Percentiles rank a stretch among this genome's conserved stretches.
Conservation (phyloP, 768 basidiomycete genomes). For the Xerocomellus intermedius region DNA sequence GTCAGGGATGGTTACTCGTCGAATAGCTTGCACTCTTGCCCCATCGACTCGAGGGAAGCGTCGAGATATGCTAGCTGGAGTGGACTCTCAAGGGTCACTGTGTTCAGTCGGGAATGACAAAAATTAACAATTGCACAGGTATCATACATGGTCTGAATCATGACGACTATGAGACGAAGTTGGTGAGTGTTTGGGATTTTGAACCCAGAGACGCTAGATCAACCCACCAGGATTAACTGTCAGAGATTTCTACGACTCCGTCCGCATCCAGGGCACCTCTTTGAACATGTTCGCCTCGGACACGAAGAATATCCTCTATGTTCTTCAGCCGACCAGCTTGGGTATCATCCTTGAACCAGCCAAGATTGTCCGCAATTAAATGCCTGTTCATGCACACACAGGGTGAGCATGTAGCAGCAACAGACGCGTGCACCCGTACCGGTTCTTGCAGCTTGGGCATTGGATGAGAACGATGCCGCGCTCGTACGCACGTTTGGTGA, state of each 20-base stretch:
- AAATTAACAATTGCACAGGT: not conserved
- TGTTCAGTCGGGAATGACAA: not conserved
- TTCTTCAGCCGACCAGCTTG: slow-evolving; percentile 70
- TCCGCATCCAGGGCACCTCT: slow-evolving; percentile 45
- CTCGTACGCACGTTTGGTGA: slow-evolving; percentile 81
- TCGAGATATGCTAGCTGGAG: not conserved
- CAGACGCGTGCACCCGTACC: slow-evolving; percentile 46
- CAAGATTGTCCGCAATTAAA: slow-evolving; percentile 85
- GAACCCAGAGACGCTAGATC: not conserved
- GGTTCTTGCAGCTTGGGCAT: slow-evolving; percentile 87
- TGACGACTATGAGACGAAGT: not conserved
- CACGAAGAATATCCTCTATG: slow-evolving; percentile 77
- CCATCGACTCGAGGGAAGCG: not conserved
- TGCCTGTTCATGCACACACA: slow-evolving; percentile 44
- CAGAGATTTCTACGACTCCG: slow-evolving; percentile 57
- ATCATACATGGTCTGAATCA: slow-evolving; percentile 10
- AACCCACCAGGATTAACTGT: slow-evolving; percentile 19
- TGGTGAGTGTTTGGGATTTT: not conserved
- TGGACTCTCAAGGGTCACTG: not conserved
- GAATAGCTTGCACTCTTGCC: not conserved
- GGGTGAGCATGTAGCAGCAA: not conserved
- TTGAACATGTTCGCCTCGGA: slow-evolving; percentile 74
- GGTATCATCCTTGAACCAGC: slow-evolving; percentile 88
- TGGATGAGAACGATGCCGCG: slow-evolving; percentile 87
- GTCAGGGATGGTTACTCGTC: not conserved